Base-by-base conservation (phyloP, 768 basidiomycete genomes). In the Xerocomellus dryophilus region DNA sequence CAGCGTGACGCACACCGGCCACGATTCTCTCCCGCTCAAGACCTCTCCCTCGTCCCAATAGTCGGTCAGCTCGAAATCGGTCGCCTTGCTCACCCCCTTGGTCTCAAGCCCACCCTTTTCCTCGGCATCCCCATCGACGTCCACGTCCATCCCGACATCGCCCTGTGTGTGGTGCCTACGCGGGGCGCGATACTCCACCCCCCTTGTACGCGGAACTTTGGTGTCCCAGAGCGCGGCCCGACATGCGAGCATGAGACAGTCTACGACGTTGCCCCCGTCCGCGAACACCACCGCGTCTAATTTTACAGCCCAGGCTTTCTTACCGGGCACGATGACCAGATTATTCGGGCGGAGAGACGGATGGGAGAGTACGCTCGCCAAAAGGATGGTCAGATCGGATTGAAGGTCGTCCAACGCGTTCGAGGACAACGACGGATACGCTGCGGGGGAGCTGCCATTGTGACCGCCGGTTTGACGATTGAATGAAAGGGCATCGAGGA, bases 51-150 rank as follows among this genome's bases (percentile, higher is more conserved):
- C 89, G 62, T 91, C 91, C 89, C 90, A 92, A 57, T 85, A 89
- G 66, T 95, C 92, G 11, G 84, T 79, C 20, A 94, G 77, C 71
- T 95, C 93, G 60, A 94, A 94, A 68, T 95, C 93, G 9, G 82
- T 81, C 11, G 84, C 87, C 9, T 69, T 69, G 21, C 66, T 67
- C 35, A 74, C 68, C 32, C 56, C 59, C 36, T 82, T 74, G 15
- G 83, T 86, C 59, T 83, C 82, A 38, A 89, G 80, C 2, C 82
- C 78, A 57, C 84, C 84, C 36, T 40, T 43, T 5, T 47, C 55
- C 35, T 42, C 51, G 27, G 71, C 72, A 32, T 75, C 54, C 5
- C 2, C 43, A 12, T 50, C 51, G 31, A 11, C 67, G 54, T 88
- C 83, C 4, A 82, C 71, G 59, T 88, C 82, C 82, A 85, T 84